Evolutionary conservation across 2,329 filamentous ascomycete species (phyloP).

Genomic region (Pseudopyrenochaeta lycopersici): DNA sequence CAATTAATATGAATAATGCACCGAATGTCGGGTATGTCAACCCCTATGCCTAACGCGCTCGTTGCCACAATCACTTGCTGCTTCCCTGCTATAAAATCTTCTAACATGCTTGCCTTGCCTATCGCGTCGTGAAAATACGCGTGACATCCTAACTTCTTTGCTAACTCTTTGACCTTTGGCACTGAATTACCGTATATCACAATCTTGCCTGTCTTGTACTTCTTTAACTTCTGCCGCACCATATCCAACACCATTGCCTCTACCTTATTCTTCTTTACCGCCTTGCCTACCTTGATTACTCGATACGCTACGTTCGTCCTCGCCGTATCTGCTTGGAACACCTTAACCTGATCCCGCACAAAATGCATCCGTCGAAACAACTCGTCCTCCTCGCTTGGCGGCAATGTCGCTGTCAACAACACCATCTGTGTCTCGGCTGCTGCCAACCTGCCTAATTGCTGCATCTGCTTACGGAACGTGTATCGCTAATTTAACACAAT

Average conservation of each 20-base stretch:
- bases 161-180: constrained; percentile 12
- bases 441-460: constrained; percentile 21
- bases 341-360: constrained; percentile 11
- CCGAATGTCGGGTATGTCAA: constrained; percentile 12
- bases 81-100: constrained; percentile 7
- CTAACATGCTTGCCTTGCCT: constrained; percentile 15
- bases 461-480: constrained; percentile 18
- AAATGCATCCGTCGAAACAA: constrained; percentile 18
- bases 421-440: constrained; percentile 28
- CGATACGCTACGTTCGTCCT: constrained; percentile 11
- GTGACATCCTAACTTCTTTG: constrained; percentile 11
- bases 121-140: constrained; percentile 9
- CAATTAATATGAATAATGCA: constrained; percentile 13
- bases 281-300: not conserved
- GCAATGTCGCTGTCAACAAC: constrained; percentile 30
- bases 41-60: constrained; percentile 18
- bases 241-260: constrained; percentile 4
- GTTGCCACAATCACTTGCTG: constrained; percentile 16
- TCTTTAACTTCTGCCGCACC: constrained; percentile 4
- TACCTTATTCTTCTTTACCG: constrained; percentile 5
- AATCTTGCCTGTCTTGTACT: constrained; percentile 10
- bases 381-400: constrained; percentile 22
- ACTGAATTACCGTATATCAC: constrained; percentile 11
- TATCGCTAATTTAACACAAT: constrained; percentile 25
- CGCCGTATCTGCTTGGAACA: constrained; percentile 12